phyloP scores from a whole-genome alignment of 345 rosid species.

The Arabidopsis thaliana region TAIR10.1 NC_003076.8:8422001-8422500 shows the following conservation, averaged over 20 bases:
- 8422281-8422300: conserved; percentile 82
- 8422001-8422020: conserved; percentile 72
- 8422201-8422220: conserved; percentile 59
- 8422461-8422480: neutral
- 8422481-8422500: neutral
- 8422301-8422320: conserved; percentile 91
- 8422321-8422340: conserved; percentile 90
- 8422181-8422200: conserved; percentile 73
- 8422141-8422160: conserved; percentile 69
- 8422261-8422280: conserved; percentile 76
- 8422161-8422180: conserved; percentile 68
- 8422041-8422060: conserved; percentile 47
- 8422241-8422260: conserved; percentile 38
- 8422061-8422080: conserved; percentile 39
- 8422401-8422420: conserved; percentile 7
- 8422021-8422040: conserved; percentile 64
- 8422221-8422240: conserved; percentile 53
- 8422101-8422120: conserved; percentile 87
- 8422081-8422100: conserved; percentile 67
- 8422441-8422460: conserved; percentile 2
- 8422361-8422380: conserved; percentile 67
- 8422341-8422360: conserved; percentile 92
- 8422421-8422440: neutral
- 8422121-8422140: conserved; percentile 88
- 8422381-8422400: neutral